Conservation (phyloP, 1,284 basidiomycete species). For the Ganoderma boninense region DNA sequence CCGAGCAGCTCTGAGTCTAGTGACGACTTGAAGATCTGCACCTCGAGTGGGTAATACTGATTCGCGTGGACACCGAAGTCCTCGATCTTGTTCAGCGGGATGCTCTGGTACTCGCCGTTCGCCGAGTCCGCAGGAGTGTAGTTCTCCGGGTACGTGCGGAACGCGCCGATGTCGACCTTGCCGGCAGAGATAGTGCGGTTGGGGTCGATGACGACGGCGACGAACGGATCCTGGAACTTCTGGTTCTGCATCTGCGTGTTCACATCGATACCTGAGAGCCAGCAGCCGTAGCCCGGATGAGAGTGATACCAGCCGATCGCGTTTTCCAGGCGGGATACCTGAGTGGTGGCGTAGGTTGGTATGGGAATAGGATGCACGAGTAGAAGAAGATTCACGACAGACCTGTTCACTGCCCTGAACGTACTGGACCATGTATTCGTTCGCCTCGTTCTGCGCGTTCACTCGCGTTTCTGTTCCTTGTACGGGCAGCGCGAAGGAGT, state of each 20-base stretch:
- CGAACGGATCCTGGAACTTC: slow-evolving; percentile 94
- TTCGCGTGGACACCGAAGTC: slow-evolving; percentile 99
- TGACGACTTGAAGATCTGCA: slow-evolving; percentile 94
- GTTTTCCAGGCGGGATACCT: slow-evolving; percentile 88
- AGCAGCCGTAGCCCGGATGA: slow-evolving; percentile 97
- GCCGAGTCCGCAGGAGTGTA: slow-evolving; percentile 82
- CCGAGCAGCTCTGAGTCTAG: slow-evolving; percentile 89
- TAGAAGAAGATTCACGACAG: slow-evolving; percentile 27
- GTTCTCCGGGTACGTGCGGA: slow-evolving; percentile 94
- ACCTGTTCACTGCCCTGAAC: slow-evolving; percentile 83
- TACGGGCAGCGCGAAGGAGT: slow-evolving; percentile 96
- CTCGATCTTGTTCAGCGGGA: slow-evolving; percentile 94
- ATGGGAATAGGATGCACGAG: neutral
- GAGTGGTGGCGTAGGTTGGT: neutral
- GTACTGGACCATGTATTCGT: slow-evolving; percentile 99
- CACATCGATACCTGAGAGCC: slow-evolving; percentile 97
- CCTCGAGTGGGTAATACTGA: slow-evolving; percentile 93
- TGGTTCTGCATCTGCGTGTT: slow-evolving; percentile 97
- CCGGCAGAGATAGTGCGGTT: slow-evolving; percentile 98
- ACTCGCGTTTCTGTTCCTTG: slow-evolving; percentile 99
- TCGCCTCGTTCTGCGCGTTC: slow-evolving; percentile 95
- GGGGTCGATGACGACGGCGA: slow-evolving; percentile 98
- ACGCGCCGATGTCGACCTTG: slow-evolving; percentile 98
- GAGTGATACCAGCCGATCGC: slow-evolving; percentile 99
- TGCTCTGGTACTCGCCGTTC: slow-evolving; percentile 90